These are phyloP conservation scores for Sordariomycetes sp. DNA, from an alignment of 2,329 filamentous ascomycete genomes.

Conservation along the genomic window DNA sequence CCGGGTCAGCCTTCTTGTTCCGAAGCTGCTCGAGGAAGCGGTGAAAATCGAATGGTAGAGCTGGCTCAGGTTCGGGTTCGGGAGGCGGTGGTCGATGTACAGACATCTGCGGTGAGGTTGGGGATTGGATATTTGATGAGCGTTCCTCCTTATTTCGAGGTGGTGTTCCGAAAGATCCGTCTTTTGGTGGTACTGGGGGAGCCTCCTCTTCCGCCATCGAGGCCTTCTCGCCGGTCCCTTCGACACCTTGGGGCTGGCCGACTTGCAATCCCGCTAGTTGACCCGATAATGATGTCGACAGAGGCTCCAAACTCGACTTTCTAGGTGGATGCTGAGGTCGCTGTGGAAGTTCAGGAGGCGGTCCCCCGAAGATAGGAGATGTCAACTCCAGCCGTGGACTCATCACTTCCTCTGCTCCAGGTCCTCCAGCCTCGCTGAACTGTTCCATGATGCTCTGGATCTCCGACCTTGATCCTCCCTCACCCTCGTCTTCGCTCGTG, in stretches of 20 bases:
- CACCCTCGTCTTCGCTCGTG: conserved; percentile 52
- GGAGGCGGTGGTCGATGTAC: conserved; percentile 59
- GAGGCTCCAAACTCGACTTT: conserved; percentile 76
- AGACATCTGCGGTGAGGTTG: conserved; percentile 37
- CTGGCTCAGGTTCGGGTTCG: conserved; percentile 69
- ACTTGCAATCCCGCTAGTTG: conserved; percentile 33
- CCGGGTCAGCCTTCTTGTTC: conserved; percentile 95
- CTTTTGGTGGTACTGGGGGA: conserved; percentile 53
- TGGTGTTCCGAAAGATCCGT: conserved; percentile 34
- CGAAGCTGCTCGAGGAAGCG: conserved; percentile 91
- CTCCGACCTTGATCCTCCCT: conserved; percentile 67
- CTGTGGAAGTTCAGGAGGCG: conserved; percentile 60
- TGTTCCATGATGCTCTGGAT: conserved; percentile 98
- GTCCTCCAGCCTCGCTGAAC: conserved; percentile 69
- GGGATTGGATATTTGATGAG: conserved; percentile 17
- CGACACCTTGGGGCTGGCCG: conserved; percentile 31
- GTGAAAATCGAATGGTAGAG: conserved; percentile 92
- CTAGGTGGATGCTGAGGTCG: conserved; percentile 59
- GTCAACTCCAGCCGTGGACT: conserved; percentile 77
- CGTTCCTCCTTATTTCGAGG: conserved; percentile 28
- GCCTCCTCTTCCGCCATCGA: conserved; percentile 35
- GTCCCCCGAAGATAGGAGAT: conserved; percentile 63
- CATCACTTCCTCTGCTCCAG: conserved; percentile 78
- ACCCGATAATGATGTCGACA: conserved; percentile 39
- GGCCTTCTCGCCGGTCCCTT: conserved; percentile 24